A percentile compares a stretch with the other conserved stretches of the same genome.
Evolutionary conservation across 345 rosid species (phyloP).

Genomic region (Eucalyptus cladocalyx): DNA sequence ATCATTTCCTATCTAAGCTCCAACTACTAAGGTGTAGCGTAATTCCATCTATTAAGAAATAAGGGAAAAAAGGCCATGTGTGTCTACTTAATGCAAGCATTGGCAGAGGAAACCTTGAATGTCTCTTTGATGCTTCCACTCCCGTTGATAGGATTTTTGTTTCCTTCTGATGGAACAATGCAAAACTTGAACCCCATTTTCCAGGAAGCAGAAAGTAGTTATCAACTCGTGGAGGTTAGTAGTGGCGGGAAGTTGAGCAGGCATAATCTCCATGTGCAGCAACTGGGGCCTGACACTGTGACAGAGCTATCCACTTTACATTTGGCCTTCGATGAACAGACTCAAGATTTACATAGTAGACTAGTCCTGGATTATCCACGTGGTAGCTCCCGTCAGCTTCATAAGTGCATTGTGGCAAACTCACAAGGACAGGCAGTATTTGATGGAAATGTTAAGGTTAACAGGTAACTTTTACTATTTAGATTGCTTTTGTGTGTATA

Average conservation of each 20-base stretch:
- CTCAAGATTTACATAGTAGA: constrained; percentile 82
- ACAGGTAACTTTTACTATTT: constrained; percentile 36
- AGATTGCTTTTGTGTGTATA: neutral
- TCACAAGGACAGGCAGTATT: constrained; percentile 88
- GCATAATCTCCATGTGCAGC: constrained; percentile 87
- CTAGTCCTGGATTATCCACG: constrained; percentile 86
- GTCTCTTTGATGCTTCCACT: neutral
- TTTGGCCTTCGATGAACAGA: constrained; percentile 57
- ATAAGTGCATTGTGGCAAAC: constrained; percentile 92
- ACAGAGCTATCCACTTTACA: constrained; percentile 79
- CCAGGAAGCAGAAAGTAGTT: constrained; percentile 66
- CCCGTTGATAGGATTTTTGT: neutral
- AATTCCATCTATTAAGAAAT: neutral
- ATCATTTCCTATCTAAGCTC: neutral
- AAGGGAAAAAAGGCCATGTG: neutral
- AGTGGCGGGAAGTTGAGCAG: constrained; percentile 89
- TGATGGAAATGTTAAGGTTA: constrained; percentile 82
- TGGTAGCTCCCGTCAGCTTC: constrained; percentile 73
- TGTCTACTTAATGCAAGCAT: neutral
- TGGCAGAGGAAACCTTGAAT: neutral
- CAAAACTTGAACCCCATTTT: neutral
- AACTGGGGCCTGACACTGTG: constrained; percentile 76
- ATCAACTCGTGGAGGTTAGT: constrained; percentile 85
- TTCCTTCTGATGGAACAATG: neutral
- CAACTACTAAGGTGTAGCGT: neutral